These are phyloP conservation scores for Aspergillus leporis DNA, from an alignment of 495 filamentous ascomycete species.

Conservation along the genomic window DNA sequence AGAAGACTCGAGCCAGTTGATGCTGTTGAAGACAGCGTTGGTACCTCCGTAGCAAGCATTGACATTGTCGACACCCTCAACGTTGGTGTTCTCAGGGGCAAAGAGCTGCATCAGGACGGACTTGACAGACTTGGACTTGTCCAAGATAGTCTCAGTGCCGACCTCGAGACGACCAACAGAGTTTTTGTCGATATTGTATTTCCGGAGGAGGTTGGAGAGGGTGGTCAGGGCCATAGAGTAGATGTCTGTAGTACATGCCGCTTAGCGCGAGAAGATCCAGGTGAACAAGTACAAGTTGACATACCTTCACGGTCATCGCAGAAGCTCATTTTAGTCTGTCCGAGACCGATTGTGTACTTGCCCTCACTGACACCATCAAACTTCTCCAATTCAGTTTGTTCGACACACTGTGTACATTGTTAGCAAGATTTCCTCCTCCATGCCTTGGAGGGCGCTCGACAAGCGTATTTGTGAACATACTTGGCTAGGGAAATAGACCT, in stretches of 20 bases:
- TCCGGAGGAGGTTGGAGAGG: constrained; percentile 82
- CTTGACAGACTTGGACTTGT: constrained; percentile 99
- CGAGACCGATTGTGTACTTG: constrained; percentile 99
- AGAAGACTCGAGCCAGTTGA: constrained; percentile 98
- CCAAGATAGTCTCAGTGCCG: constrained; percentile 95
- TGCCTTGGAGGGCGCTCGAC: neutral
- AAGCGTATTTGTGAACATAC: constrained; percentile 47
- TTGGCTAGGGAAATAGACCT: constrained; percentile 97
- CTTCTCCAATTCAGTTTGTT: constrained; percentile 94
- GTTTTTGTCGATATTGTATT: constrained; percentile 90
- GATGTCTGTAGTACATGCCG: constrained; percentile 67
- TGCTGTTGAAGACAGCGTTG: constrained; percentile 93
- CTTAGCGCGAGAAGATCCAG: constrained; percentile 2
- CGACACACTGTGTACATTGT: constrained; percentile 73
- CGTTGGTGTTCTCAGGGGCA: constrained; percentile 79
- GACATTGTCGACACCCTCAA: constrained; percentile 94
- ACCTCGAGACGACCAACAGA: constrained; percentile 94
- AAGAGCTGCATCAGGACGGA: constrained; percentile 99
- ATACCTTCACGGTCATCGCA: constrained; percentile 98
- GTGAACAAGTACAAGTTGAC: constrained; percentile 19
- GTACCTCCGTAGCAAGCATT: constrained; percentile 99
- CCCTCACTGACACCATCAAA: constrained; percentile 93
- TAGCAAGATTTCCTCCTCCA: constrained; percentile 20
- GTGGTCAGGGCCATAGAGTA: constrained; percentile 94
- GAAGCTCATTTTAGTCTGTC: constrained; percentile 99